phyloP scores from a whole-genome alignment of 768 basidiomycete genomes.

The Trametes coccinea region DNA sequence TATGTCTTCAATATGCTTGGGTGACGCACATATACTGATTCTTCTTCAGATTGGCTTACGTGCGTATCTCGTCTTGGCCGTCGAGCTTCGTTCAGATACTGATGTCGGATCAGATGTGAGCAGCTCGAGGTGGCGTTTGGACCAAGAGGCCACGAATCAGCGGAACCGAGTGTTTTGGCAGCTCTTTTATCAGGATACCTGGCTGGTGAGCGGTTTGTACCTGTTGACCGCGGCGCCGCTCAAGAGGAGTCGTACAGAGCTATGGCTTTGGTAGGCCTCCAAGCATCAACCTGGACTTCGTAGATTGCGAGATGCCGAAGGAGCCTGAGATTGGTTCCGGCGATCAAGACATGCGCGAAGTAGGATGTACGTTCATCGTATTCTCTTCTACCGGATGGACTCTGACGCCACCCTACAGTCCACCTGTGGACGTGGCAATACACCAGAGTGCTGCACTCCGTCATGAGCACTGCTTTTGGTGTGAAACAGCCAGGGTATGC shows the following conservation, averaged over 20 bases:
- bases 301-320: conserved; percentile 57
- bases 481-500: conserved; percentile 40
- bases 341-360: conserved; percentile 38
- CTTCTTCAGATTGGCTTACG: conserved; percentile 54
- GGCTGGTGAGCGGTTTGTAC: conserved; percentile 43
- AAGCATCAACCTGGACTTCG: conserved; percentile 49
- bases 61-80: conserved; percentile 2
- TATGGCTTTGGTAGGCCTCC: conserved; percentile 64
- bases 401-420: too few relatives aligned
- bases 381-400: too few relatives aligned
- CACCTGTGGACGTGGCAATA: conserved; percentile 58
- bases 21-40: not conserved
- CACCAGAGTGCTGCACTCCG: conserved; percentile 49
- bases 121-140: conserved; percentile 59
- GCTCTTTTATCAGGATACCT: conserved; percentile 62
- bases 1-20: conserved; percentile 35
- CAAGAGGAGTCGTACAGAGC: conserved; percentile 44
- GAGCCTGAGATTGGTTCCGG: conserved; percentile 39
- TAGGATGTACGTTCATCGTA: conserved; percentile 48
- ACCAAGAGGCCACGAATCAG: conserved; percentile 43
- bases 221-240: not conserved
- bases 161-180: conserved; percentile 68
- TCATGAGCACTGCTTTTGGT: conserved; percentile 53
- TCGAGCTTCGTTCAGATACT: not conserved
- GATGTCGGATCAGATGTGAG: conserved; percentile 49